Evolutionary conservation across 768 basidiomycete species (phyloP), one percentile per base, ranked within the genome.

Genomic region (Lentinula sp.): DNA sequence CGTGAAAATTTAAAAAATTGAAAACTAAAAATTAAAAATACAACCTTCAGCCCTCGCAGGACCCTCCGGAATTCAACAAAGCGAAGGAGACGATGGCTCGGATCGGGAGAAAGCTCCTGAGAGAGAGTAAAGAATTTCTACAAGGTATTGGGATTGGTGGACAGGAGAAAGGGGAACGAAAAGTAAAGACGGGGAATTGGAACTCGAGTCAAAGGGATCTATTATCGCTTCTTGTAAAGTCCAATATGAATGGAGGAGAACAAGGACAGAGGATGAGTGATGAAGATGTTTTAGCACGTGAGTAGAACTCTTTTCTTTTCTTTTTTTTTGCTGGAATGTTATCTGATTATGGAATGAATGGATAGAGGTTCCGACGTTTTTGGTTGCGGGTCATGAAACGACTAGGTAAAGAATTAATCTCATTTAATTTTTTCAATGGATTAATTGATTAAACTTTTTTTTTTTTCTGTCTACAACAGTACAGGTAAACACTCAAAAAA

Each of bases 231-330:
- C 74, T 89, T 3, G 73, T 89, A 46, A 77, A 78, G 61, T 87
- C 87, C 3, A 90, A 89, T 67, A 80, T 85, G 73, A 80, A 84
- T 0, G 80, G 78, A 1, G 84, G 89, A 66, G 64, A 86, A 4
- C 79, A 81, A 0, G 79, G 80, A 49, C 85, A 87, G 67, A 73
- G 74, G 40, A 72, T 90, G 72, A 78, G 78, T 0, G 88, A 90
- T 59, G 77, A 78, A 32, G 88, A 89, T 62, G 84, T 90, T 15
- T 61, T 87, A 2, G 71, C 77, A 59, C 79, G 79, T 87, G 64
- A 39, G 59, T 28, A 32, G 8, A 11, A 28, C 59, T 15, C n/a
- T 31, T 23, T 3, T 21, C 16, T 35, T 35, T 23, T 23, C 23
- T 9, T 23, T 10, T 5, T 16, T 31, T 18, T 21, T 21, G 18